Evolutionary conservation across 176 grass and related monocot genomes (phyloP).

Genomic region (Musa beccarii): DNA sequence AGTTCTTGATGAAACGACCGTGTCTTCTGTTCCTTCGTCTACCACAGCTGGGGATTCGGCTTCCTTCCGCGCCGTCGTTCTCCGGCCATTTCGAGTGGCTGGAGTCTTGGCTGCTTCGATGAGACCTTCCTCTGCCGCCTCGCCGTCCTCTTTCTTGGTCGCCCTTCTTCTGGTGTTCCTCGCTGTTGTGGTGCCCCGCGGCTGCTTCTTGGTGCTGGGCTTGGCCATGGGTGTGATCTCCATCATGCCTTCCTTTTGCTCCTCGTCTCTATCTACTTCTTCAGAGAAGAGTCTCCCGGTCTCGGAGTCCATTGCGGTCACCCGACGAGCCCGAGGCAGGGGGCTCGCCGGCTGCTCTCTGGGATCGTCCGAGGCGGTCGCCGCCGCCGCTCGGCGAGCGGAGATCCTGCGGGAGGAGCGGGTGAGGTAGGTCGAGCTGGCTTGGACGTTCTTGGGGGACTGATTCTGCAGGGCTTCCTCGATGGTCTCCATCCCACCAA

Average conservation of each 20-base stretch:
- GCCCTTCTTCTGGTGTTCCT: background rate
- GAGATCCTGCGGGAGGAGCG: slow-evolving; percentile 3
- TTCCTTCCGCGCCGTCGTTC: slow-evolving; percentile 14
- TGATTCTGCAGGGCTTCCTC: slow-evolving; percentile 31
- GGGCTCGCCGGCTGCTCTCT: slow-evolving; percentile 8
- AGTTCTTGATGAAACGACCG: background rate
- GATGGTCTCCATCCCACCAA: slow-evolving; percentile 35
- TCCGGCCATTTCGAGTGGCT: slow-evolving; percentile 1
- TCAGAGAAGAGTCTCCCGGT: slow-evolving; percentile 34
- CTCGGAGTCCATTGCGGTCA: slow-evolving; percentile 33
- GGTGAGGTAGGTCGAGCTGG: slow-evolving; percentile 17
- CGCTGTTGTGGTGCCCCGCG: background rate
- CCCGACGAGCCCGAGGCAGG: slow-evolving; percentile 16
- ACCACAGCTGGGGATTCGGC: slow-evolving; percentile 1
- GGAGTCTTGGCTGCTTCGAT: slow-evolving; percentile 11
- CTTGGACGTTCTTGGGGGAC: slow-evolving; percentile 23
- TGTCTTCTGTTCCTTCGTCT: background rate
- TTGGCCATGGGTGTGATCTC: slow-evolving; percentile 27
- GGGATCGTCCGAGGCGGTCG: slow-evolving; percentile 20
- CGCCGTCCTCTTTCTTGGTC: slow-evolving; percentile 1
- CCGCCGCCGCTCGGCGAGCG: slow-evolving; percentile 14
- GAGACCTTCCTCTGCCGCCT: background rate
- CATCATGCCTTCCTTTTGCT: background rate
- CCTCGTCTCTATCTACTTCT: slow-evolving; percentile 12
- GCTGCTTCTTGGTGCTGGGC: slow-evolving; percentile 31